Conservation (phyloP, 805 yeast species). For the Clavispora phyllophila region DNA sequence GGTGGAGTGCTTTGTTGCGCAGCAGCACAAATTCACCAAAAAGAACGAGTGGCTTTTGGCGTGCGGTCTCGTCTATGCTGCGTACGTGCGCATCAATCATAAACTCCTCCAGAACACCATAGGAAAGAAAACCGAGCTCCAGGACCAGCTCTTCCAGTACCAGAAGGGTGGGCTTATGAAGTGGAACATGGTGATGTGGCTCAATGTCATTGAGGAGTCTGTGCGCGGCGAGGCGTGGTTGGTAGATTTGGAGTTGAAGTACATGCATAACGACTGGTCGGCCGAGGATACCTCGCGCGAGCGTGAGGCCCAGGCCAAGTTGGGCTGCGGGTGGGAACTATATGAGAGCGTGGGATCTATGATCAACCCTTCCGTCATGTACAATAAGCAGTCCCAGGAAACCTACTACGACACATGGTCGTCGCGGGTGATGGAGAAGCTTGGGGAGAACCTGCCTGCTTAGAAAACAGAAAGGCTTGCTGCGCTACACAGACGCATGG, state of each 20-base stretch:
- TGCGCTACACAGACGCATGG: too few relatives aligned
- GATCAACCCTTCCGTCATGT: slow-evolving; percentile 26
- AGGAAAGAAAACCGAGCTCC: slow-evolving; percentile 44
- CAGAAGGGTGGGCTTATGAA: slow-evolving; percentile 51
- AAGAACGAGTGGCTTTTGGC: slow-evolving; percentile 65
- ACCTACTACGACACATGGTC: slow-evolving; percentile 32
- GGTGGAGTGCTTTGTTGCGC: slow-evolving; percentile 45
- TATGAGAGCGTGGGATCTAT: slow-evolving; percentile 30
- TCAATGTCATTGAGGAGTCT: slow-evolving; percentile 48
- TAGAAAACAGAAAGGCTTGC: too few relatives aligned
- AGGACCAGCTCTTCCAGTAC: slow-evolving; percentile 45
- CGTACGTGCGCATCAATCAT: slow-evolving; percentile 51
- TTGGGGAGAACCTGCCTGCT: neutral
- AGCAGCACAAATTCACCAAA: slow-evolving; percentile 45
- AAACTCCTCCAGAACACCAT: slow-evolving; percentile 40
- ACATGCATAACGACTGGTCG: slow-evolving; percentile 29
- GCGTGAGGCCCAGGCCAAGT: slow-evolving; percentile 24
- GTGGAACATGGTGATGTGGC: slow-evolving; percentile 49
- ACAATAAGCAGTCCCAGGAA: slow-evolving; percentile 26
- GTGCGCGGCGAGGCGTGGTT: slow-evolving; percentile 61
- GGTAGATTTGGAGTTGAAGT: slow-evolving; percentile 44
- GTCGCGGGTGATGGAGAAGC: slow-evolving; percentile 7
- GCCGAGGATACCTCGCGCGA: slow-evolving; percentile 16
- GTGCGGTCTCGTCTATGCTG: slow-evolving; percentile 60
- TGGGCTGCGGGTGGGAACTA: slow-evolving; percentile 30